Evolutionary conservation across 2,329 filamentous ascomycete species (phyloP).

Genomic region (Penicillium nordicum): DNA sequence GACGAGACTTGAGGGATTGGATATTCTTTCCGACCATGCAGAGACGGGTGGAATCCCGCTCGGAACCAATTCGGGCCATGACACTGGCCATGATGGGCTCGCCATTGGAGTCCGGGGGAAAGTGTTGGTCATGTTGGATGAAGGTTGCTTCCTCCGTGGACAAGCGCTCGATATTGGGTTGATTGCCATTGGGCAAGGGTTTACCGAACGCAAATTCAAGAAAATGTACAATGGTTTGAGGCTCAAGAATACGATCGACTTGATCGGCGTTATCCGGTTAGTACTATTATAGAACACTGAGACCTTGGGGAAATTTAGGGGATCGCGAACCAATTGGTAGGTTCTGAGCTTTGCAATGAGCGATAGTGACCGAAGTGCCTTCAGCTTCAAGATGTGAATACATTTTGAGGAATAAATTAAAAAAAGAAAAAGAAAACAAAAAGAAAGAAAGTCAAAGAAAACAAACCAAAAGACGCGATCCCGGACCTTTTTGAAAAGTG

Average conservation of each 20-base stretch:
- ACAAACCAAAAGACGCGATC: neutral
- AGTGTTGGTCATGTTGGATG: neutral
- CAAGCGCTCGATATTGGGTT: conserved; percentile 6
- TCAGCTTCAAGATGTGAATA: neutral
- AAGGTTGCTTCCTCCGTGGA: conserved; percentile 4
- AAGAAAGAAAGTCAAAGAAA: neutral
- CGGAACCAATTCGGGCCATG: conserved; percentile 14
- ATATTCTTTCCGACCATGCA: conserved; percentile 24
- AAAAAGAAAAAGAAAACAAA: too few species aligned
- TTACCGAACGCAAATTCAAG: conserved; percentile 10
- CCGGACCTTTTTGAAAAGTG: neutral
- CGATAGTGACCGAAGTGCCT: neutral
- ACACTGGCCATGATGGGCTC: conserved; percentile 4
- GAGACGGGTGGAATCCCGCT: conserved; percentile 12
- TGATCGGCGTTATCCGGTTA: neutral
- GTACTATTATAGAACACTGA: neutral
- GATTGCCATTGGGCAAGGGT: conserved; percentile 20
- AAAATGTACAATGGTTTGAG: conserved; percentile 23
- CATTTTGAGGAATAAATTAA: neutral
- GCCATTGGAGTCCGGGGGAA: conserved; percentile 3
- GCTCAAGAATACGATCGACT: conserved; percentile 31
- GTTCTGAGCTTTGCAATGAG: conserved; percentile 11
- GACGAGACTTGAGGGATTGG: conserved; percentile 22
- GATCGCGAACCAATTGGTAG: conserved; percentile 11
- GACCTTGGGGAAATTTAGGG: neutral